Conservation (phyloP, 2,329 filamentous ascomycete species). For the Botryotinia calthae region DNA sequence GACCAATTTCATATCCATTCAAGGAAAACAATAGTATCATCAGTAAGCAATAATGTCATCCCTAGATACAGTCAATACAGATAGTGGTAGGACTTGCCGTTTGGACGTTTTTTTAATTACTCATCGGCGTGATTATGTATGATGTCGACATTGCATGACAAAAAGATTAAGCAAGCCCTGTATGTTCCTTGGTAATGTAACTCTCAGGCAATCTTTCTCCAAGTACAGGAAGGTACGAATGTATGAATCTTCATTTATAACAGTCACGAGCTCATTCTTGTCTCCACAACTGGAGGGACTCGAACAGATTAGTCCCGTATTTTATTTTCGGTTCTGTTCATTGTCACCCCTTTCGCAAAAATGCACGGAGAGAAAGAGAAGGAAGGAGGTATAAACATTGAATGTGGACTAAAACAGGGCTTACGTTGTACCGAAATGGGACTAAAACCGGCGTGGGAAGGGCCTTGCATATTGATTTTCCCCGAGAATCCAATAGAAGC, state of each 20-base stretch:
- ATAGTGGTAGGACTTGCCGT: not conserved
- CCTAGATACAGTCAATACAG: not conserved
- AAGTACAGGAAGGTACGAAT: not conserved
- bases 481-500: slow-evolving; percentile 14
- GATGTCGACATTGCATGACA: not conserved
- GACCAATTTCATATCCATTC: not conserved
- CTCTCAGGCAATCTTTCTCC: not conserved
- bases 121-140: not conserved
- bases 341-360: not conserved
- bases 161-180: not conserved
- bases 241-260: not conserved
- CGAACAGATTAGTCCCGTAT: not conserved
- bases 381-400: not conserved
- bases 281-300: slow-evolving; percentile 1
- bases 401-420: not conserved
- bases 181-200: not conserved
- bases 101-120: not conserved
- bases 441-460: slow-evolving; percentile 10
- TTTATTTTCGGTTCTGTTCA: not conserved
- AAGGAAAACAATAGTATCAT: not conserved
- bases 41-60: not conserved
- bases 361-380: not conserved
- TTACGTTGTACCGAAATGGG: not conserved
- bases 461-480: slow-evolving; percentile 3
- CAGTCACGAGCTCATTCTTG: slow-evolving; percentile 1